A percentile compares a stretch with the other conserved stretches of the same genome.
These are phyloP conservation scores for Leptographium wingfieldii DNA, from an alignment of 2,329 filamentous ascomycete species.

Conservation along the genomic window DNA sequence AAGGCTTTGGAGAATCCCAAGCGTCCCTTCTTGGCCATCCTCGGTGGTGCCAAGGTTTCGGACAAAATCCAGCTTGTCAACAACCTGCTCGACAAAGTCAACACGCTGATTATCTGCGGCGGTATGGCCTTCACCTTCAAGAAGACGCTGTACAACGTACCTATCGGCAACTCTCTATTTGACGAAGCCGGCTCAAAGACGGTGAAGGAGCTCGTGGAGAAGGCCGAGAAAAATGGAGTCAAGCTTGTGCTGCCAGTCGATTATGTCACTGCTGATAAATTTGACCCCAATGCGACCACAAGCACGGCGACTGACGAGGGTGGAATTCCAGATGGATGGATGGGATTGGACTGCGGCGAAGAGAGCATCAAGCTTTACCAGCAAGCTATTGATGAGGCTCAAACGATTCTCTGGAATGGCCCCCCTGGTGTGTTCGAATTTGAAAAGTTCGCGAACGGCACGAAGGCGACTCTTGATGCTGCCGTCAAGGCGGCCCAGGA, in stretches of 20 bases:
- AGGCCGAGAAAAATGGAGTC: slow-evolving; percentile 94
- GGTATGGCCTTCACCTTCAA: slow-evolving; percentile 99
- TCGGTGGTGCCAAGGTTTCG: slow-evolving; percentile 94
- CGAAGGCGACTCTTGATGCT: slow-evolving; percentile 82
- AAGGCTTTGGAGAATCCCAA: slow-evolving; percentile 87
- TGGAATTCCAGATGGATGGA: slow-evolving; percentile 93
- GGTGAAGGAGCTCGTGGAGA: slow-evolving; percentile 74
- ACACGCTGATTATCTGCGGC: slow-evolving; percentile 92
- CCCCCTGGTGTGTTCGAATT: slow-evolving; percentile 97
- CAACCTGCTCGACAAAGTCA: slow-evolving; percentile 95
- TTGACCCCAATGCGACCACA: slow-evolving; percentile 68
- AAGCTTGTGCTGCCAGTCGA: slow-evolving; percentile 90
- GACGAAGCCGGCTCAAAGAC: slow-evolving; percentile 92
- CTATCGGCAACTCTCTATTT: slow-evolving; percentile 84
- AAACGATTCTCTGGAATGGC: slow-evolving; percentile 99
- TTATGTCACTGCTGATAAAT: slow-evolving; percentile 94
- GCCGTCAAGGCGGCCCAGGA: slow-evolving; percentile 61
- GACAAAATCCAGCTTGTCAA: slow-evolving; percentile 99
- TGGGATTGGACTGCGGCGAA: slow-evolving; percentile 90
- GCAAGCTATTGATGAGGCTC: slow-evolving; percentile 70
- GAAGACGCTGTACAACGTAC: slow-evolving; percentile 86
- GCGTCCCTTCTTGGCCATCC: slow-evolving; percentile 95
- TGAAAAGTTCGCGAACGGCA: slow-evolving; percentile 83
- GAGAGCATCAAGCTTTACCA: slow-evolving; percentile 84
- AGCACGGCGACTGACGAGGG: slow-evolving; percentile 73